Percentiles rank a stretch among this genome's conserved stretches.
These are phyloP conservation scores for Helichrysum umbraculigerum DNA, from an alignment of 129 eudicot species.

Conservation along the genomic window DNA sequence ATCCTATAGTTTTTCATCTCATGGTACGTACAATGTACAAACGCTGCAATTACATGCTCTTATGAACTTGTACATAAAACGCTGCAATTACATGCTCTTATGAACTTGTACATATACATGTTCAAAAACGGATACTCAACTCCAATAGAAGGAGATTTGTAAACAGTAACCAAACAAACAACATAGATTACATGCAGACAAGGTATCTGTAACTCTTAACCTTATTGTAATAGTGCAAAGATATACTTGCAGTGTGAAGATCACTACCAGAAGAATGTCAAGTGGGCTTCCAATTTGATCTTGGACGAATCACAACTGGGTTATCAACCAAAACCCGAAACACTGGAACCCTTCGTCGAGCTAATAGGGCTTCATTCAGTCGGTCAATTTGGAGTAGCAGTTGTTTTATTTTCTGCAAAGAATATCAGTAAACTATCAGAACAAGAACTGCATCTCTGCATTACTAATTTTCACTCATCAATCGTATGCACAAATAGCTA, in stretches of 20 bases:
- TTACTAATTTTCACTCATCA: not conserved
- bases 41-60: no score
- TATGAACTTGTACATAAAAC: no score
- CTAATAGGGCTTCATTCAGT: slow-evolving; percentile 36
- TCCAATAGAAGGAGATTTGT: slow-evolving; percentile 3
- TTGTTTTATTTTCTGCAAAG: slow-evolving; percentile 38
- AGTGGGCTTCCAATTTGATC: slow-evolving; percentile 18
- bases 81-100: no score
- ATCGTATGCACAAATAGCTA: not conserved
- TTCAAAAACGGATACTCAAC: not conserved
- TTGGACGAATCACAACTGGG: slow-evolving; percentile 23
- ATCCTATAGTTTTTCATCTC: no score
- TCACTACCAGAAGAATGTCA: slow-evolving; percentile 13
- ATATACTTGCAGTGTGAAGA: slow-evolving; percentile 9
- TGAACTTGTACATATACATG: no score
- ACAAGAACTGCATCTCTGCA: not conserved
- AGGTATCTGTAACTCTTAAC: slow-evolving; percentile 13
- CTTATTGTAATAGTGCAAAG: slow-evolving; percentile 13
- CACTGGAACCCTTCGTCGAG: slow-evolving; percentile 35
- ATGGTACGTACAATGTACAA: no score
- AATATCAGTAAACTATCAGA: not conserved
- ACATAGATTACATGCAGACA: slow-evolving; percentile 14
- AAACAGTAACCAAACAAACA: not conserved
- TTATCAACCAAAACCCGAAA: slow-evolving; percentile 37
- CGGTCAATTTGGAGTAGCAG: slow-evolving; percentile 31